Conservation (phyloP, 75 land plant genomes). For the Adiantum capillusveneris region DNA sequence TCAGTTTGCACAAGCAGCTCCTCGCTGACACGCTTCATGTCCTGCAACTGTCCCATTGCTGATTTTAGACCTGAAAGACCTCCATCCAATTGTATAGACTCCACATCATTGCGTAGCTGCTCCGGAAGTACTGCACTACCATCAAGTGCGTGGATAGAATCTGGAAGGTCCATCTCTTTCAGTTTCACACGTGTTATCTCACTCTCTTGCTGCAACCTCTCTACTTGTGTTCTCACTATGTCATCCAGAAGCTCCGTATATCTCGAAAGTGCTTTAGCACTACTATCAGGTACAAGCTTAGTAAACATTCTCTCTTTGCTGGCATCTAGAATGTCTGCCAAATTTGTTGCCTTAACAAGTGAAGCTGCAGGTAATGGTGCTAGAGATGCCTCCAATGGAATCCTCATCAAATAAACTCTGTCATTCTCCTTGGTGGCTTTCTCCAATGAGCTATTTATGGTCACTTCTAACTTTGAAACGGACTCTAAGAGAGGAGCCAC, state of each 20-base stretch:
- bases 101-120: constrained; percentile 83
- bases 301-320: constrained; percentile 91
- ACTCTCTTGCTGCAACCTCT: constrained; percentile 89
- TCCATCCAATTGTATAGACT: constrained; percentile 84
- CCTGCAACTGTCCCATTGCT: constrained; percentile 80
- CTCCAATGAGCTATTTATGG: constrained; percentile 66
- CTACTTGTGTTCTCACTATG: constrained; percentile 81
- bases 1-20: constrained; percentile 90
- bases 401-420: constrained; percentile 93
- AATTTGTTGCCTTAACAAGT: constrained; percentile 65
- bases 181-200: constrained; percentile 87
- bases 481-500: constrained; percentile 74
- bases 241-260: constrained; percentile 99
- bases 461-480: constrained; percentile 56
- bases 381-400: constrained; percentile 58
- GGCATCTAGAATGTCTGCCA: constrained; percentile 80
- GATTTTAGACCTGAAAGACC: constrained; percentile 83
- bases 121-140: constrained; percentile 62
- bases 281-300: constrained; percentile 75
- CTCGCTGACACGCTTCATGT: constrained; percentile 90
- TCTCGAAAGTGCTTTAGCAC: constrained; percentile 89
- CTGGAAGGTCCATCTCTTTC: constrained; percentile 94
- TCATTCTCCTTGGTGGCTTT: constrained; percentile 94
- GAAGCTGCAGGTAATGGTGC: constrained; percentile 68
- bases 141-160: constrained; percentile 85